Conservation (phyloP, 352 stramenopile genomes). For the Globisporangium nagaii region DNA sequence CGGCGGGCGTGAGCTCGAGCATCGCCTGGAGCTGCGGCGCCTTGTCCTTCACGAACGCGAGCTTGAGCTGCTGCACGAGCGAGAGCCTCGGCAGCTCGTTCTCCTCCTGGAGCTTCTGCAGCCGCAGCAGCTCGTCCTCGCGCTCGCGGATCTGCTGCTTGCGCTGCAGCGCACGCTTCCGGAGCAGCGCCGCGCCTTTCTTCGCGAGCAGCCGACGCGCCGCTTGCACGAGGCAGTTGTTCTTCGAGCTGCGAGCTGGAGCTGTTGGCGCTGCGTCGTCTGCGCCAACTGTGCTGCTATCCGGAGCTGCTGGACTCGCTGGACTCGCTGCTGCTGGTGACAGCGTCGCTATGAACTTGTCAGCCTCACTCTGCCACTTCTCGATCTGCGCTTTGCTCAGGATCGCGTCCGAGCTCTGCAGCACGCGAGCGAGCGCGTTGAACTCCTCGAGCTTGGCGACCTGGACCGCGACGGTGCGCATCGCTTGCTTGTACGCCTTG, state of each 20-base stretch:
- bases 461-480: slow-evolving; percentile 36
- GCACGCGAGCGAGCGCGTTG: slow-evolving; percentile 40
- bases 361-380: slow-evolving; percentile 39
- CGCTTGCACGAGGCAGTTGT: slow-evolving; percentile 17
- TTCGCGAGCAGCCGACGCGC: slow-evolving; percentile 38
- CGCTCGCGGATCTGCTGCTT: slow-evolving; percentile 47
- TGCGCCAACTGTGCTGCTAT: neutral
- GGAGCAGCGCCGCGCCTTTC: slow-evolving; percentile 38
- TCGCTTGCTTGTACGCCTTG: slow-evolving; percentile 39
- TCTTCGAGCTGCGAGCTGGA: neutral
- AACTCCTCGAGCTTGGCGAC: slow-evolving; percentile 57
- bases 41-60: slow-evolving; percentile 35
- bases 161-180: slow-evolving; percentile 27
- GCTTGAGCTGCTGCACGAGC: slow-evolving; percentile 42
- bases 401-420: slow-evolving; percentile 38
- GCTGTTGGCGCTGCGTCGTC: neutral
- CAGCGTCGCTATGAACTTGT: slow-evolving; percentile 27
- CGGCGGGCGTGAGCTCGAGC: slow-evolving; percentile 49
- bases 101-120: slow-evolving; percentile 37
- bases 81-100: slow-evolving; percentile 29
- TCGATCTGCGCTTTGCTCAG: slow-evolving; percentile 49
- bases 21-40: slow-evolving; percentile 43
- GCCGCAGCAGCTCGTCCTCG: slow-evolving; percentile 39
- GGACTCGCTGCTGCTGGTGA: slow-evolving; percentile 9
- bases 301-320: slow-evolving; percentile 1